Percentiles rank a stretch among this genome's conserved stretches.
phyloP scores from a whole-genome alignment of 2,329 filamentous ascomycete species.

The Aspergillus bombycis region DNA sequence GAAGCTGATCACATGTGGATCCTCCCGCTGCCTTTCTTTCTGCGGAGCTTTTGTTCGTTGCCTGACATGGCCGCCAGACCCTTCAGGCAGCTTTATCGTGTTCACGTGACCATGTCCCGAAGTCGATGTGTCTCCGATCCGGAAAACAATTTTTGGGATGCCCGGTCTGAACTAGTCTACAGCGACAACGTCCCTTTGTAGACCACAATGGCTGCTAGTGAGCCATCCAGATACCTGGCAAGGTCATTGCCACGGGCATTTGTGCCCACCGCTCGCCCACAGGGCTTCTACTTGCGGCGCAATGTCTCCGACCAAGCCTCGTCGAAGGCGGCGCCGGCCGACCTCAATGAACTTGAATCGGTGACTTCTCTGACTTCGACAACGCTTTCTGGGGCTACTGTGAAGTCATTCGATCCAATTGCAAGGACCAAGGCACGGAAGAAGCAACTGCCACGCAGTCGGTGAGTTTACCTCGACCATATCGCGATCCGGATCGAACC shows the following conservation, averaged over 20 bases:
- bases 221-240: constrained; percentile 43
- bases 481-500: not conserved
- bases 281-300: constrained; percentile 43
- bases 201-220: constrained; percentile 43
- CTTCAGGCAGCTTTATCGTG: constrained; percentile 6
- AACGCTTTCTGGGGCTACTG: constrained; percentile 39
- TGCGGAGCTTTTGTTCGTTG: constrained; percentile 10
- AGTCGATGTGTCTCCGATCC: constrained; percentile 19
- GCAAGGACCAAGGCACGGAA: constrained; percentile 50
- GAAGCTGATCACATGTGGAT: constrained; percentile 23
- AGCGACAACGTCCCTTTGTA: constrained; percentile 21
- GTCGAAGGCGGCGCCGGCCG: constrained; percentile 32
- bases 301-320: constrained; percentile 51
- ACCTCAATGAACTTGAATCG: constrained; percentile 50
- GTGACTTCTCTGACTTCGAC: constrained; percentile 49
- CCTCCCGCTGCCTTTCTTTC: constrained; percentile 2
- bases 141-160: constrained; percentile 37
- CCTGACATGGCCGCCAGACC: constrained; percentile 13
- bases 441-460: constrained; percentile 54
- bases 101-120: constrained; percentile 24
- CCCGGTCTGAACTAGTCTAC: constrained; percentile 19
- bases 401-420: constrained; percentile 55
- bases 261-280: constrained; percentile 33
- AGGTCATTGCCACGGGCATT: constrained; percentile 42
- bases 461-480: constrained; percentile 45